phyloP scores from a whole-genome alignment of 2,329 filamentous ascomycete genomes.

The Venturia pyrina region DNA sequence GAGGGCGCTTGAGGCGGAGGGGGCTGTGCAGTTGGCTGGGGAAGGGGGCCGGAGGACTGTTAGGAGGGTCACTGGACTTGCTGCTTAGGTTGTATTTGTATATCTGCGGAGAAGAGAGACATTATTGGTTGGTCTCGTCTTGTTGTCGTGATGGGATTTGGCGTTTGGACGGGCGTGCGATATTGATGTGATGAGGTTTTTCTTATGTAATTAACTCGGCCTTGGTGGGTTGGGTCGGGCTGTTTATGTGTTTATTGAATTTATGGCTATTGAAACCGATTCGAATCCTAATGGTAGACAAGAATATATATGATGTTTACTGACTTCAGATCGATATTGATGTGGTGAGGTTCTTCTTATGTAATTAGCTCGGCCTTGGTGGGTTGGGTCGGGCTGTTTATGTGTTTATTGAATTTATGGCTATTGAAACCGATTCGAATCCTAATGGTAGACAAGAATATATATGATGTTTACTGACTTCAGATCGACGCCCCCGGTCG shows the following conservation, averaged over 20 bases:
- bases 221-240: neutral
- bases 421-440: neutral
- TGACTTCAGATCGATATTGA: too few relatives aligned
- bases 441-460: too few relatives aligned
- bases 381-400: neutral
- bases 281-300: too few relatives aligned
- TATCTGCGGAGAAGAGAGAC: neutral
- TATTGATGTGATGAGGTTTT: neutral
- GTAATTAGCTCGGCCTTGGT: neutral
- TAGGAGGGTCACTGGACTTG: constrained; percentile 56
- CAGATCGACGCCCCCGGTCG: too few relatives aligned
- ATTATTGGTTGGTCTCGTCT: neutral
- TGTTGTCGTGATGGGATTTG: neutral
- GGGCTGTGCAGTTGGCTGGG: constrained; percentile 66
- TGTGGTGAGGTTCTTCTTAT: neutral
- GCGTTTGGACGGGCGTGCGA: neutral
- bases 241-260: neutral
- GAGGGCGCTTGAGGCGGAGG: constrained; percentile 73
- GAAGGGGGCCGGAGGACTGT: constrained; percentile 78
- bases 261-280: neutral
- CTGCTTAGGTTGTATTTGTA: neutral
- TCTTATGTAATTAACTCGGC: neutral
- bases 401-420: neutral
- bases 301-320: too few relatives aligned
- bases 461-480: too few relatives aligned